Conservation (phyloP, 2,329 filamentous ascomycete species). For the Neopestalotiopsis sp. region DNA sequence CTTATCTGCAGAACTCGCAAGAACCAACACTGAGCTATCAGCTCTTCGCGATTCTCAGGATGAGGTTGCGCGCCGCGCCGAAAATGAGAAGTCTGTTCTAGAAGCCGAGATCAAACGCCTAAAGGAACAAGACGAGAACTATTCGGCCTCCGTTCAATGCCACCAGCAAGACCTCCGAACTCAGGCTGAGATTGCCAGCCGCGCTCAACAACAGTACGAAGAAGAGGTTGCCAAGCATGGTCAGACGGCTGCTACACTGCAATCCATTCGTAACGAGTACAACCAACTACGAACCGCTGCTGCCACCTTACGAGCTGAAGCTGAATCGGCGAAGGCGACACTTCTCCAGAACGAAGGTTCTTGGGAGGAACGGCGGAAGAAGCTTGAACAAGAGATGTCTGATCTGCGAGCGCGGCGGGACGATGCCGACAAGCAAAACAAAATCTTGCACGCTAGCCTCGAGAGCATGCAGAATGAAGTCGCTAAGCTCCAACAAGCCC, state of each 20-base stretch:
- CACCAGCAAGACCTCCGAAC: slow-evolving; percentile 91
- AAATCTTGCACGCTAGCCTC: slow-evolving; percentile 85
- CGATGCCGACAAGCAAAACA: slow-evolving; percentile 88
- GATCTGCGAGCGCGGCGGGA: slow-evolving; percentile 82
- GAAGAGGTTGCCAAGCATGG: slow-evolving; percentile 93
- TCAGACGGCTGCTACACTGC: slow-evolving; percentile 86
- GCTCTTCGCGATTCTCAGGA: slow-evolving; percentile 80
- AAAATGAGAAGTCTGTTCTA: slow-evolving; percentile 81
- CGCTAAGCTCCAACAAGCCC: slow-evolving; percentile 76
- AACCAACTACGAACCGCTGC: slow-evolving; percentile 83
- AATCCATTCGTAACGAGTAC: slow-evolving; percentile 77
- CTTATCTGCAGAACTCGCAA: slow-evolving; percentile 79
- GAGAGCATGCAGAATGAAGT: slow-evolving; percentile 85
- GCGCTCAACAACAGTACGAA: slow-evolving; percentile 95
- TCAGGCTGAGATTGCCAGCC: slow-evolving; percentile 90
- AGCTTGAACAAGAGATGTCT: slow-evolving; percentile 81
- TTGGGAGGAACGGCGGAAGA: slow-evolving; percentile 82
- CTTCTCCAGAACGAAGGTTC: slow-evolving; percentile 83
- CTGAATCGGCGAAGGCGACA: slow-evolving; percentile 82
- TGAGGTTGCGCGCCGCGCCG: slow-evolving; percentile 71
- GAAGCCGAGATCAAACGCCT: slow-evolving; percentile 81
- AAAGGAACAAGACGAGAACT: slow-evolving; percentile 82
- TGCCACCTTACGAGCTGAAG: slow-evolving; percentile 76
- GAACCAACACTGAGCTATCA: slow-evolving; percentile 82
- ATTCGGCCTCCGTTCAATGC: slow-evolving; percentile 79